Evolutionary conservation across 768 basidiomycete species (phyloP), one percentile per base, ranked within the genome.

Genomic region (Sporobolomyces roseus): DNA sequence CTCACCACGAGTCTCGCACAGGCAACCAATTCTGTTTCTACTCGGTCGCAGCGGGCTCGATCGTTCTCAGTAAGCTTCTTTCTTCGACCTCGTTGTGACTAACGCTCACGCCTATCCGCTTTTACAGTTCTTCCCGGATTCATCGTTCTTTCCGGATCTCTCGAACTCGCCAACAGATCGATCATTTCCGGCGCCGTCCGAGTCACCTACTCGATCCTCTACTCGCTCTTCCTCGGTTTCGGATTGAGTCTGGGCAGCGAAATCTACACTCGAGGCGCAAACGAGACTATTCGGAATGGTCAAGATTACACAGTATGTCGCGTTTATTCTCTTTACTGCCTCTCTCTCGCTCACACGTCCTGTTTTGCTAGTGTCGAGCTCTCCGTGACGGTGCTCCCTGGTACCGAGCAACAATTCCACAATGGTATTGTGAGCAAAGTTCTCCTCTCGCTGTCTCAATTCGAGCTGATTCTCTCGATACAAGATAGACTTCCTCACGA

Each of bases 141-240:
- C 36, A 74, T 81, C 80, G 87, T 87, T 16, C 86, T 87, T 69
- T 56, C 77, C 78, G 46, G 65, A 77, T 38, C 77, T n/a, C 60
- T 71, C 41, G 65, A 75, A 53, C 65, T 65, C 82, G 73, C 91
- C 88, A 87, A 89, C 5, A 84, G 89, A 25, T 88, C 87, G 67
- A 86, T 93, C 75, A 84, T 90, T 43, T 82, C 88, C 1, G 90
- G 91, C 19, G 86, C 89, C 13, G 89, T 92, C 27, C 83, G 89
- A 51, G 81, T 92, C 12, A 88, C 87, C 72, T 92, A 88, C 55
- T 65, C 73, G 7, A 66, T 75, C 25, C 78, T 82, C 27, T 93
- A 92, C 75, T 86, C 87, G 12, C 75, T 81, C 16, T 80, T 81
- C 76, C 74, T 81, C 21, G 80, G 88, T 0, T 90, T 93, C 76